Base-by-base conservation (phyloP, 1,284 basidiomycete genomes). In the Fomitopsis palustris region DNA sequence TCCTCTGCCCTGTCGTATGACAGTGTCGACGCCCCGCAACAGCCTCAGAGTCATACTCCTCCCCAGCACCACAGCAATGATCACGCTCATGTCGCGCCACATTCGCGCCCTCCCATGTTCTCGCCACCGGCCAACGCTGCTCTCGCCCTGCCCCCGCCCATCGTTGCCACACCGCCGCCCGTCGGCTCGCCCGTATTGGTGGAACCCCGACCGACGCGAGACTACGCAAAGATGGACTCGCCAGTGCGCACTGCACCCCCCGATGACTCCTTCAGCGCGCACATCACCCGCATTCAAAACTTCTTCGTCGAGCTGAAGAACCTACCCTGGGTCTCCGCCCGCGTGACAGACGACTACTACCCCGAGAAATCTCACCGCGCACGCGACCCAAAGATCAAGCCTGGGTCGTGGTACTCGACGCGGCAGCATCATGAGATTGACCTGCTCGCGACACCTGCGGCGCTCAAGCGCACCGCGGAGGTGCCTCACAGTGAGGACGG, bases 251-350 rank as follows among this genome's bases (percentile, higher is more conserved):
- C 59, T 25, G 56, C 64, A 21, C 61, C 59, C 4, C 60, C 61
- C 5, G 70, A 73, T 49, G 67, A 69, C 31, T 70, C 72, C 4
- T 57, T 72, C 38, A 65, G 65, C 47, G 67, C 70, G n/a, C 72
- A 72, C 56, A 39, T 72, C 61, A 62, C 69, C 45, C 67, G 69
- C 31, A 58, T 73, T 21, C 63, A 64, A 25, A 65, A 66, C 51
- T 74, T 74, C 65, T 42, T 76, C 53, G 64, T 64, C 17, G 69
- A 69, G 25, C 59, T 76, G 25, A 64, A 62, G 56, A 59, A 68
- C 49, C 69, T 76, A 7, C 74, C 74, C 0, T 76, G 73, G 73
- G 66, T 70, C 8, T 66, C 70, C 1, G 64, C 65, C 0, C 70
- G 61, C 53, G 65, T 72, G 12, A 65, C 73, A 19, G 63, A 61